These are phyloP conservation scores for Tilletia setariae DNA, from an alignment of 1,284 basidiomycete species.

Conservation along the genomic window DNA sequence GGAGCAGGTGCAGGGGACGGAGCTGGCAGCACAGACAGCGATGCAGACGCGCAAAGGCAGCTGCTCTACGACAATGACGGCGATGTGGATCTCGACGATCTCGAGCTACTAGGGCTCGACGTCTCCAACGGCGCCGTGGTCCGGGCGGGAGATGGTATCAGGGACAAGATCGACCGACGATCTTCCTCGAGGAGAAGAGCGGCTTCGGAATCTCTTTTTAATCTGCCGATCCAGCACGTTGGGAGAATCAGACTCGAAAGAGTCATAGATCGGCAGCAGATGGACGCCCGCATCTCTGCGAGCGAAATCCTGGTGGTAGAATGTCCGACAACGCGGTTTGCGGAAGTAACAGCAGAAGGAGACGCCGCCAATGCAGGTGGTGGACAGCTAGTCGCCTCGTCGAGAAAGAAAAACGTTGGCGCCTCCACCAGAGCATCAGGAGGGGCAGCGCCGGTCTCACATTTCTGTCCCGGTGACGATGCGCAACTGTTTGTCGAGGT, in stretches of 20 bases:
- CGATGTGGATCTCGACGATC: slow-evolving; percentile 20
- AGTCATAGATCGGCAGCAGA: slow-evolving; percentile 44
- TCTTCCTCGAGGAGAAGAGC: background rate
- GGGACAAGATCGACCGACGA: background rate
- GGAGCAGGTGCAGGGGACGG: slow-evolving; percentile 15
- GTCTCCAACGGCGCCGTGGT: slow-evolving; percentile 23
- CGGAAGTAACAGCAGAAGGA: slow-evolving; percentile 15
- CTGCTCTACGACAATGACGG: slow-evolving; percentile 25
- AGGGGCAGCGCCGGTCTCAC: background rate
- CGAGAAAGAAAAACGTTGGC: background rate
- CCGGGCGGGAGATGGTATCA: background rate
- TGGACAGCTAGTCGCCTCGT: background rate
- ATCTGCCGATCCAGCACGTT: slow-evolving; percentile 36
- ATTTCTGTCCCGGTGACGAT: slow-evolving; percentile 45
- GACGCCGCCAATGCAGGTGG: background rate
- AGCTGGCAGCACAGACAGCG: slow-evolving; percentile 18
- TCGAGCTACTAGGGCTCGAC: slow-evolving; percentile 28
- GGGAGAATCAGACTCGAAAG: slow-evolving; percentile 45
- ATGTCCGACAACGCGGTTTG: slow-evolving; percentile 44
- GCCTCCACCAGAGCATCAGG: background rate
- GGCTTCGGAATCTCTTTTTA: slow-evolving; percentile 31
- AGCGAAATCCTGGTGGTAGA: slow-evolving; percentile 44
- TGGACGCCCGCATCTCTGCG: slow-evolving; percentile 37
- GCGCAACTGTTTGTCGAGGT: slow-evolving; percentile 39
- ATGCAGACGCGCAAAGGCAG: slow-evolving; percentile 18